phyloP scores from a whole-genome alignment of 306 rosid species.

The Quercus robur region DNA sequence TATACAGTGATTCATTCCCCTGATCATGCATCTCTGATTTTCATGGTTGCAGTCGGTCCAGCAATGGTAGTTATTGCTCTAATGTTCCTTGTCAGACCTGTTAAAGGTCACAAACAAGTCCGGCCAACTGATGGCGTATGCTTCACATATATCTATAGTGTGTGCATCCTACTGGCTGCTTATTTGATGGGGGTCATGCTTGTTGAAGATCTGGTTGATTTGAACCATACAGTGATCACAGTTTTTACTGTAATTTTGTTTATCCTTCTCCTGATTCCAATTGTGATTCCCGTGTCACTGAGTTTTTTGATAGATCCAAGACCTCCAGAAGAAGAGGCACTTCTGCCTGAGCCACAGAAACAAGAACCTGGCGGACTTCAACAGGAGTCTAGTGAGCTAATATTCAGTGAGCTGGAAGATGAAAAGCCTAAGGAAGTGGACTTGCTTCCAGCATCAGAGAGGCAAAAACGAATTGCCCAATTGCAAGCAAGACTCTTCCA shows the following conservation, averaged over 20 bases:
- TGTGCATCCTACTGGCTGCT: conserved; percentile 82
- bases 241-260: conserved; percentile 54
- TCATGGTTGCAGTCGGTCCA: conserved; percentile 93
- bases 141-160: conserved; percentile 64
- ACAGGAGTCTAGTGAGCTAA: conserved; percentile 40
- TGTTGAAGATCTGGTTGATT: conserved; percentile 59
- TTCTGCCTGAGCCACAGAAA: conserved; percentile 40
- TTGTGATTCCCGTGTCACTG: conserved; percentile 60
- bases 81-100: conserved; percentile 83
- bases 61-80: conserved; percentile 60
- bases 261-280: conserved; percentile 53
- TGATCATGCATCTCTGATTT: conserved; percentile 67
- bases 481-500: conserved; percentile 42
- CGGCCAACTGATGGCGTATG: conserved; percentile 51
- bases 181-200: conserved; percentile 91
- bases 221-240: conserved; percentile 43
- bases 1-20: conserved; percentile 68
- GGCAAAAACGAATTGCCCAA: conserved; percentile 44
- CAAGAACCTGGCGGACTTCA: conserved; percentile 43
- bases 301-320: conserved; percentile 31
- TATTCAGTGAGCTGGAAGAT: conserved; percentile 57
- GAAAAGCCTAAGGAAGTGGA: conserved; percentile 52
- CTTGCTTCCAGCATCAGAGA: conserved; percentile 42
- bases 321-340: conserved; percentile 57
- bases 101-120: conserved; percentile 82